Percentiles rank a stretch among this genome's conserved stretches.
phyloP scores from a whole-genome alignment of 1,284 basidiomycete genomes.

The Heliocybe sulcata region DNA sequence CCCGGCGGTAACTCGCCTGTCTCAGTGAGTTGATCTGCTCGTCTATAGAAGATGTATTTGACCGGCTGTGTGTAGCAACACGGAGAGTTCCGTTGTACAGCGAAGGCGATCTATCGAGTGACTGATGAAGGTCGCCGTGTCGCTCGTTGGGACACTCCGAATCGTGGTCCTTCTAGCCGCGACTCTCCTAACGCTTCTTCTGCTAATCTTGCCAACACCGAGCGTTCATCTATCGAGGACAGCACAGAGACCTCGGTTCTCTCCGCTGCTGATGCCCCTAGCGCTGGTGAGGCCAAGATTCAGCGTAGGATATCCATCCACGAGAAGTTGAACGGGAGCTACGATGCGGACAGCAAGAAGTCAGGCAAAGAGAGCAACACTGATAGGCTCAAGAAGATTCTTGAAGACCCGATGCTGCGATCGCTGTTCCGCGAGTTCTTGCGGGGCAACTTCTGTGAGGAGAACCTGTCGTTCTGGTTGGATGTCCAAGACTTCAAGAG shows the following conservation, averaged over 20 bases:
- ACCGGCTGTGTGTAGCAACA: slow-evolving; percentile 49
- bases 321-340: slow-evolving; percentile 61
- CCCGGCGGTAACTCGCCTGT: slow-evolving; percentile 68
- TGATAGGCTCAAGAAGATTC: slow-evolving; percentile 85
- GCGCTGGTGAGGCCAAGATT: slow-evolving; percentile 52
- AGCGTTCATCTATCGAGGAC: slow-evolving; percentile 33
- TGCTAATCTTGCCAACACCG: slow-evolving; percentile 41
- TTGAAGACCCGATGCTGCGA: slow-evolving; percentile 89
- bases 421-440: slow-evolving; percentile 93
- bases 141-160: slow-evolving; percentile 71
- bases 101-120: slow-evolving; percentile 90
- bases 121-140: slow-evolving; percentile 85
- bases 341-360: slow-evolving; percentile 47
- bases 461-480: slow-evolving; percentile 96
- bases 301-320: slow-evolving; percentile 74
- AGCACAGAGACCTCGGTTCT: slow-evolving; percentile 31
- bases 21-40: slow-evolving; percentile 40
- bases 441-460: slow-evolving; percentile 93
- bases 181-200: slow-evolving; percentile 62
- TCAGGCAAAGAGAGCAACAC: slow-evolving; percentile 81
- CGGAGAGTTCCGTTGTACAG: slow-evolving; percentile 92
- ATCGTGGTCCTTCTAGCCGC: slow-evolving; percentile 17
- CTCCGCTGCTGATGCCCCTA: slow-evolving; percentile 24
- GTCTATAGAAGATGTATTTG: slow-evolving; percentile 4
- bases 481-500: slow-evolving; percentile 97